These are phyloP conservation scores for Acrasis kona DNA, from an alignment of 78 protist genomes.

Conservation along the genomic window DNA sequence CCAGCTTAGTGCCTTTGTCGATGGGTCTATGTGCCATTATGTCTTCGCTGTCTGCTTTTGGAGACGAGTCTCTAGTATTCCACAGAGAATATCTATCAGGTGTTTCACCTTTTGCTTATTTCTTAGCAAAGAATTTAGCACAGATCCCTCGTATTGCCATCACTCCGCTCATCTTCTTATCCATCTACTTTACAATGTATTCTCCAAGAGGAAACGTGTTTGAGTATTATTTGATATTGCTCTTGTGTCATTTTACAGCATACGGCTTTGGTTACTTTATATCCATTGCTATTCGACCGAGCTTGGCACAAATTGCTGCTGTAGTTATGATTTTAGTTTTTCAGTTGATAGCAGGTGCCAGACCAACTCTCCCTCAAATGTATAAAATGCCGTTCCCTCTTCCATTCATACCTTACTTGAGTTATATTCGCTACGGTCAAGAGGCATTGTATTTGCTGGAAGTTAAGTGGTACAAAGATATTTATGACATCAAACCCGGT, in stretches of 20 bases:
- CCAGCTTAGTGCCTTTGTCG: neutral
- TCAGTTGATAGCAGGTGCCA: conserved; percentile 3
- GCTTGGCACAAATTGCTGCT: neutral
- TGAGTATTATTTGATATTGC: neutral
- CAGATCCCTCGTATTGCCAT: neutral
- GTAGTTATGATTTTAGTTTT: neutral
- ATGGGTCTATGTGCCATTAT: neutral
- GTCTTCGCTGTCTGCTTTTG: neutral
- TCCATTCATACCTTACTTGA: neutral
- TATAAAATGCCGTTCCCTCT: neutral
- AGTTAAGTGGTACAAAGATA: neutral
- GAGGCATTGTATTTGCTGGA: neutral
- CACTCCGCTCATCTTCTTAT: neutral
- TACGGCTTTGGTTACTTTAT: neutral
- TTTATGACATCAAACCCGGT: neutral
- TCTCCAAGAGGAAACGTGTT: neutral
- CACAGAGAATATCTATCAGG: neutral
- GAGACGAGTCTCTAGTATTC: neutral
- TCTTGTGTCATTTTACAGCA: neutral
- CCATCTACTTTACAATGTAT: neutral
- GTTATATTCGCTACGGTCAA: neutral
- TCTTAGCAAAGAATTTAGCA: neutral
- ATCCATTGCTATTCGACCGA: neutral
- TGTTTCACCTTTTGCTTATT: neutral
- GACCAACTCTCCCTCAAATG: neutral